Percentiles rank a stretch among this genome's conserved stretches.
These are phyloP conservation scores for Coniophora puteana DNA, from an alignment of 1,284 basidiomycete species.

Conservation along the genomic window DNA sequence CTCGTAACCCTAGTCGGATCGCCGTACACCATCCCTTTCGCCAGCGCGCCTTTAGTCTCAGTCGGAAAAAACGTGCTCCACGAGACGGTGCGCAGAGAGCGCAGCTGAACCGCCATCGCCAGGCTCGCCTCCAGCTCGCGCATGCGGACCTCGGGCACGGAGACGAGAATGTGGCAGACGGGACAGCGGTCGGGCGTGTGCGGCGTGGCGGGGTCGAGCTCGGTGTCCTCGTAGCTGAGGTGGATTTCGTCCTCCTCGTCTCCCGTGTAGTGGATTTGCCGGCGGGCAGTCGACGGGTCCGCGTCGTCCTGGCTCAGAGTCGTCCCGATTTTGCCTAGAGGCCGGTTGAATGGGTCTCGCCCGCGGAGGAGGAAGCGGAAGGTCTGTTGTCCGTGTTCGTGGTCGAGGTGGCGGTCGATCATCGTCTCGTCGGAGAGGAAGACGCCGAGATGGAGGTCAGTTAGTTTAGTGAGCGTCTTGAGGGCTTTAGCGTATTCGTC, in stretches of 20 bases:
- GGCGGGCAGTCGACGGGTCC: slow-evolving; percentile 2
- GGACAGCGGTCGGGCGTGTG: slow-evolving; percentile 28
- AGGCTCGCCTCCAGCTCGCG: slow-evolving; percentile 44
- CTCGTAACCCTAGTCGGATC: slow-evolving; percentile 28
- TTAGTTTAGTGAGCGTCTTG: slow-evolving; percentile 39
- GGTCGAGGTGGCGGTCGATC: slow-evolving; percentile 39
- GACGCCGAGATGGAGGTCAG: slow-evolving; percentile 53
- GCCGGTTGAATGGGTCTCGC: too few species aligned
- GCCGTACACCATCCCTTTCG: slow-evolving; percentile 15
- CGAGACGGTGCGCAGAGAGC: slow-evolving; percentile 38
- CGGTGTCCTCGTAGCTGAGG: too few species aligned
- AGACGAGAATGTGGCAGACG: slow-evolving; percentile 19
- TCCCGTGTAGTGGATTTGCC: slow-evolving; percentile 19
- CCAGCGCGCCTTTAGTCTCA: slow-evolving; percentile 8
- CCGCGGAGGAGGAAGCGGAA: too few species aligned
- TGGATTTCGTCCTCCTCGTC: slow-evolving; percentile 16
- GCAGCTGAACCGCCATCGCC: slow-evolving; percentile 39
- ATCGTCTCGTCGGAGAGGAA: slow-evolving; percentile 49
- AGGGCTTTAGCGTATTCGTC: slow-evolving; percentile 27
- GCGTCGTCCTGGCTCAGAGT: slow-evolving; percentile 23
- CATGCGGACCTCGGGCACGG: slow-evolving; percentile 26
- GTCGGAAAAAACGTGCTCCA: slow-evolving; percentile 53
- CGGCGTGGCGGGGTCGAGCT: slow-evolving; percentile 22
- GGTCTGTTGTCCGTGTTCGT: slow-evolving; percentile 13
- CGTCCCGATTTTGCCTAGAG: too few species aligned